These are phyloP conservation scores for Scenedesmus sp. DNA, from an alignment of 163 green algal species.

Conservation along the genomic window DNA sequence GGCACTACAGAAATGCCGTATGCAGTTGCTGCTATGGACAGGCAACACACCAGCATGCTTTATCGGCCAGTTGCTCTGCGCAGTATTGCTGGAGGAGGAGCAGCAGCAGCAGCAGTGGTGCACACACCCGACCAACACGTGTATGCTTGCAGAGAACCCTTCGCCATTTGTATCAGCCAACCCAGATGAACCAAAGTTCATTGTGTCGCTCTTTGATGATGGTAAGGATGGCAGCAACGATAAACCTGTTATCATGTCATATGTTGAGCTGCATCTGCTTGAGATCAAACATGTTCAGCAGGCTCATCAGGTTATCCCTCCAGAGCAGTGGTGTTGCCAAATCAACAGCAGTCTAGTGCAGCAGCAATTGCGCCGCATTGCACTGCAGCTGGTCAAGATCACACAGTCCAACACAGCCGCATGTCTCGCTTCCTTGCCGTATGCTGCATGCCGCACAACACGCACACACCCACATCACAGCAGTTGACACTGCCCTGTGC, in stretches of 20 bases:
- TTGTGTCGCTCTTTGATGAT: constrained; percentile 35
- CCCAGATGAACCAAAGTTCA: constrained; percentile 39
- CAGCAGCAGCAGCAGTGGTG: neutral
- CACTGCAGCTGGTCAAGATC: no score
- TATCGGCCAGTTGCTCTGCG: neutral
- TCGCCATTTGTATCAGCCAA: constrained; percentile 41
- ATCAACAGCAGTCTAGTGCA: no score
- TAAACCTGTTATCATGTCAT: neutral
- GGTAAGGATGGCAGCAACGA: neutral
- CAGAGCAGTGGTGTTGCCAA: no score
- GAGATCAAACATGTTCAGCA: no score
- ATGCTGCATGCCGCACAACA: neutral
- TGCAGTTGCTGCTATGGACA: neutral
- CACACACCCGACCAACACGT: neutral
- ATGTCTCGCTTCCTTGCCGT: neutral
- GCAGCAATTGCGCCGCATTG: no score
- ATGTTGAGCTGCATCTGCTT: neutral
- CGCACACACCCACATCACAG: neutral
- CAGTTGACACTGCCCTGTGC: neutral
- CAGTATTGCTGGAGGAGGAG: neutral
- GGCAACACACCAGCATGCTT: neutral
- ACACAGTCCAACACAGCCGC: no score
- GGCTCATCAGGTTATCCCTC: no score
- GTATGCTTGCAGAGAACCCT: constrained; percentile 29
- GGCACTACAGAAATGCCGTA: neutral